These are phyloP conservation scores for Penicillium goetzii DNA, from an alignment of 495 filamentous ascomycete genomes.

Conservation along the genomic window DNA sequence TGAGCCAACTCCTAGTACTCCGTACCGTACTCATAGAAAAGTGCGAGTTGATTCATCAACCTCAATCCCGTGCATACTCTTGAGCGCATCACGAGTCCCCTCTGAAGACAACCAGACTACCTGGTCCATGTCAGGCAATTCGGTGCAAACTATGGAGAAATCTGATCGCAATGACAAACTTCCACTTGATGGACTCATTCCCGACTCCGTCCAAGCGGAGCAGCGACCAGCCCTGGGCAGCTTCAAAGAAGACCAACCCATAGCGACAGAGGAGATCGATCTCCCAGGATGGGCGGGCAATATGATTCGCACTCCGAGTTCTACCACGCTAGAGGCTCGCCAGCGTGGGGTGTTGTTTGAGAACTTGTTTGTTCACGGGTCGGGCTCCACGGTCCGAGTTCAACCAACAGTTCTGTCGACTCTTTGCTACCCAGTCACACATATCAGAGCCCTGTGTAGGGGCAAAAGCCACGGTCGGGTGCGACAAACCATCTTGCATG, in stretches of 20 bases:
- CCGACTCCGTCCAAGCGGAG: background rate
- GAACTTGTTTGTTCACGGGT: background rate
- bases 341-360: background rate
- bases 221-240: background rate
- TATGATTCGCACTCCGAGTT: background rate
- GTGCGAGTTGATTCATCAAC: background rate
- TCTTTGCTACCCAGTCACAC: background rate
- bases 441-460: background rate
- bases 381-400: background rate
- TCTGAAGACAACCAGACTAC: background rate
- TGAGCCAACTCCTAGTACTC: too few relatives aligned
- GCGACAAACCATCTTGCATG: background rate
- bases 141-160: background rate
- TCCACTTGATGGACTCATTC: background rate
- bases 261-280: background rate
- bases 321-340: background rate
- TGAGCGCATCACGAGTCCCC: background rate
- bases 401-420: background rate
- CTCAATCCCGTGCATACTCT: background rate
- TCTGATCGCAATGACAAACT: background rate
- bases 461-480: background rate
- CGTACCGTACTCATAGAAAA: background rate
- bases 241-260: background rate
- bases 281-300: background rate
- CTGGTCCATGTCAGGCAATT: background rate